These are phyloP conservation scores for Colletotrichum tamarilloi DNA, from an alignment of 2,329 filamentous ascomycete genomes.

Conservation along the genomic window DNA sequence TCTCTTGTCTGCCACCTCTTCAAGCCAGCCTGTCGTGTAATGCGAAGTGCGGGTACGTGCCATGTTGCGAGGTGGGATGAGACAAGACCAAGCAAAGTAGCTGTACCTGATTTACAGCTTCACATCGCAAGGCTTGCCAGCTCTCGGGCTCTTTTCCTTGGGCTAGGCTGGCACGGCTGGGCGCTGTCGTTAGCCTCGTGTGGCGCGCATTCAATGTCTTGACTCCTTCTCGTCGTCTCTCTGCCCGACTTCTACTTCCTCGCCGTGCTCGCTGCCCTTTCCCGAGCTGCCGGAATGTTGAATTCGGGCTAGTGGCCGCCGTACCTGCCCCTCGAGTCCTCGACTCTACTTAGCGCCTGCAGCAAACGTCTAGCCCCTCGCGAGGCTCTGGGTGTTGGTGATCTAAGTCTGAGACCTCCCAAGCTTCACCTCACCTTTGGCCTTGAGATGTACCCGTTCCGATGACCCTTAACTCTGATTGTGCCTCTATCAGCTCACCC, in stretches of 20 bases:
- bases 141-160: not conserved
- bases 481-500: constrained; percentile 6
- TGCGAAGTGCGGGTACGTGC: not conserved
- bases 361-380: constrained; percentile 25
- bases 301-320: constrained; percentile 25
- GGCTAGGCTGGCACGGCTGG: not conserved
- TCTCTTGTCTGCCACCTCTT: not conserved
- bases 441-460: constrained; percentile 26
- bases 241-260: constrained; percentile 1
- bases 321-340: constrained; percentile 28
- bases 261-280: constrained; percentile 12
- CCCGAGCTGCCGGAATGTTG: constrained; percentile 34
- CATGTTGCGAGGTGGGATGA: constrained; percentile 8
- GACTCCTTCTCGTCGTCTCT: not conserved
- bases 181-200: not conserved
- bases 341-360: constrained; percentile 3
- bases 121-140: not conserved
- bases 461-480: constrained; percentile 15
- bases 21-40: not conserved
- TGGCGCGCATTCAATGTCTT: constrained; percentile 17
- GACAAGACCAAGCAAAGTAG: constrained; percentile 4
- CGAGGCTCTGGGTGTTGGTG: constrained; percentile 14
- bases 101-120: not conserved
- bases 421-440: constrained; percentile 13
- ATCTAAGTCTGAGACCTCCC: constrained; percentile 13